Conservation (phyloP, 495 filamentous ascomycete species). For the Rusavskia elegans region DNA sequence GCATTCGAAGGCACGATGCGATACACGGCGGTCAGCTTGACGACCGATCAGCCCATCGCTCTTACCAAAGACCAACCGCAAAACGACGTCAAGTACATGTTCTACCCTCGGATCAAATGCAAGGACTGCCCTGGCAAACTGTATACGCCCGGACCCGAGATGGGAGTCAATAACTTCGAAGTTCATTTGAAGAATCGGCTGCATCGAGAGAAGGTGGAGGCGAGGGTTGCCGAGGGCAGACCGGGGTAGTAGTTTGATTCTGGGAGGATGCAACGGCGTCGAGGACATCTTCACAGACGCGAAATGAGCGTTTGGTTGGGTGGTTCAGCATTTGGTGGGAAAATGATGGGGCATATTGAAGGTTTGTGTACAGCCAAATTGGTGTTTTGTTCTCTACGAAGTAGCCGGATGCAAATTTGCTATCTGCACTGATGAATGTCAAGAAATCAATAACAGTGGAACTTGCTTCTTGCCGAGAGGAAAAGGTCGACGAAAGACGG, state of each 20-base stretch:
- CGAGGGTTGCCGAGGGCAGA: conserved; percentile 21
- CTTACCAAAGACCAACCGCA: conserved; percentile 30
- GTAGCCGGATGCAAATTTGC: too few species aligned
- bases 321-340: too few species aligned
- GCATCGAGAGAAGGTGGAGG: conserved; percentile 62
- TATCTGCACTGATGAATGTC: too few species aligned
- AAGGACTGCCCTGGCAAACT: conserved; percentile 85
- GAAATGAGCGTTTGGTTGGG: too few species aligned
- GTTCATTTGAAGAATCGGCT: conserved; percentile 68
- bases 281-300: too few species aligned
- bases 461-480: too few species aligned
- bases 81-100: conserved; percentile 50
- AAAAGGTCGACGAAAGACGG: too few species aligned
- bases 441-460: too few species aligned
- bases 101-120: conserved; percentile 73
- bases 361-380: background rate
- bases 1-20: conserved; percentile 79
- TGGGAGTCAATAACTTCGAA: conserved; percentile 76
- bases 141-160: conserved; percentile 74
- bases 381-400: too few species aligned
- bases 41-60: conserved; percentile 38
- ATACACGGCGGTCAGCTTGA: conserved; percentile 55
- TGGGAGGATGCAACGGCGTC: background rate
- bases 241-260: background rate
- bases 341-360: background rate